These are phyloP conservation scores for Odontarrhena argentea DNA, from an alignment of 345 rosid species.

Conservation along the genomic window DNA sequence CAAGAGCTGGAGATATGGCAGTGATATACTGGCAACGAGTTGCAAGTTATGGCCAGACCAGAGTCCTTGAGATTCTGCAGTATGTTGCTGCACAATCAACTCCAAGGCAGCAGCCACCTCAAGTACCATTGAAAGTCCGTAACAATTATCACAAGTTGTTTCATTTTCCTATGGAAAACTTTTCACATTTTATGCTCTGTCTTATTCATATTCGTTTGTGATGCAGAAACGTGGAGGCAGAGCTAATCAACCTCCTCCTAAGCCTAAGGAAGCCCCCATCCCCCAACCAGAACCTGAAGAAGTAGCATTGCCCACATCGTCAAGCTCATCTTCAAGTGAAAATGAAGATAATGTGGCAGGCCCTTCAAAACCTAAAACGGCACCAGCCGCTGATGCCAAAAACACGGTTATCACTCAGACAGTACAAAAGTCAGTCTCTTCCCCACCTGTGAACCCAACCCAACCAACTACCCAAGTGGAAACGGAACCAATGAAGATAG, in stretches of 20 bases:
- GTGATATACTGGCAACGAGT: conserved; percentile 61
- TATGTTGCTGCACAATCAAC: conserved; percentile 58
- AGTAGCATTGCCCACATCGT: conserved; percentile 61
- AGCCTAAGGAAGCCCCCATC: conserved; percentile 44
- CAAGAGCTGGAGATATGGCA: conserved; percentile 53
- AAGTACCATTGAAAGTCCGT: conserved; percentile 44
- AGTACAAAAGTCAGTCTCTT: conserved; percentile 52
- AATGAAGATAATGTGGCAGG: conserved; percentile 49
- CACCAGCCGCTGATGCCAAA: conserved; percentile 35
- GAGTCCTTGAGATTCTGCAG: conserved; percentile 55
- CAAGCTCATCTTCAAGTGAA: conserved; percentile 76
- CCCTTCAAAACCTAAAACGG: conserved; percentile 43
- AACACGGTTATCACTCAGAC: conserved; percentile 34
- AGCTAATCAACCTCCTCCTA: conserved; percentile 49
- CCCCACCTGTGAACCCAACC: conserved; percentile 41
- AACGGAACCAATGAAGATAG: conserved; percentile 54
- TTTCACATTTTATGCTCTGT: not conserved
- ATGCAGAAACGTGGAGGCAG: conserved; percentile 50
- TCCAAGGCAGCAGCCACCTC: conserved; percentile 40
- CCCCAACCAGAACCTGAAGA: conserved; percentile 52
- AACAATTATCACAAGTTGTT: not conserved
- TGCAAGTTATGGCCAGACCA: conserved; percentile 55
- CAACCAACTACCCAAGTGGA: conserved; percentile 43
- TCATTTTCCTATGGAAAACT: conserved; percentile 1
- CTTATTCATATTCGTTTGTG: conserved; percentile 9